These are phyloP conservation scores for Chrysanthemum lavandulifolium DNA, from an alignment of 129 eudicot genomes.

Conservation along the genomic window DNA sequence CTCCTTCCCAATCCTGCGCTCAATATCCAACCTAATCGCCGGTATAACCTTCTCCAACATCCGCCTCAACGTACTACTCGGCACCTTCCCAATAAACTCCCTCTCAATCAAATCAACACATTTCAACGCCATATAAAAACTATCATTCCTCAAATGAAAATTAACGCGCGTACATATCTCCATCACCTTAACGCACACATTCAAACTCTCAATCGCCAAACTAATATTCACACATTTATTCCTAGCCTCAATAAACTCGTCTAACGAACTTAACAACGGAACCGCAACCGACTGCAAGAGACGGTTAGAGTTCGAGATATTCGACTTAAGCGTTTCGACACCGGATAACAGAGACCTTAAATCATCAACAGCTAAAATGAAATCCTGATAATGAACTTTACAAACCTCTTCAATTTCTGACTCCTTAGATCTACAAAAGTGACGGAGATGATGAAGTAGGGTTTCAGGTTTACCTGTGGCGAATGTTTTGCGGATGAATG, in stretches of 20 bases:
- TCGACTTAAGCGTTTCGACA: conserved; percentile 78
- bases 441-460: conserved; percentile 71
- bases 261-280: conserved; percentile 74
- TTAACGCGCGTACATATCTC: conserved; percentile 79
- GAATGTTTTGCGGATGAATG: conserved; percentile 87
- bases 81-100: conserved; percentile 41
- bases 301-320: conserved; percentile 56
- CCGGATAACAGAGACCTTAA: conserved; percentile 85
- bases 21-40: conserved; percentile 68
- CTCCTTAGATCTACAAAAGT: conserved; percentile 77
- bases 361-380: conserved; percentile 91
- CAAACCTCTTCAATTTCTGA: conserved; percentile 95
- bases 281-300: conserved; percentile 74
- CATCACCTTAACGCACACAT: conserved; percentile 50
- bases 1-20: conserved; percentile 66
- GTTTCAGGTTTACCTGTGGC: conserved; percentile 89
- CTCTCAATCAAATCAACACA: conserved; percentile 73
- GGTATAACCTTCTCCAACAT: conserved; percentile 92
- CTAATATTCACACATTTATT: conserved; percentile 59
- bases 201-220: conserved; percentile 55
- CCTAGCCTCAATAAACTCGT: conserved; percentile 61
- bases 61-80: conserved; percentile 60
- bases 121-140: conserved; percentile 85
- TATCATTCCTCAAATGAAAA: conserved; percentile 43
- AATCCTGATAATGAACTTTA: conserved; percentile 91